Base-by-base conservation (phyloP, 257 asterid genomes). In the Paraleonurus japonicus region DNA sequence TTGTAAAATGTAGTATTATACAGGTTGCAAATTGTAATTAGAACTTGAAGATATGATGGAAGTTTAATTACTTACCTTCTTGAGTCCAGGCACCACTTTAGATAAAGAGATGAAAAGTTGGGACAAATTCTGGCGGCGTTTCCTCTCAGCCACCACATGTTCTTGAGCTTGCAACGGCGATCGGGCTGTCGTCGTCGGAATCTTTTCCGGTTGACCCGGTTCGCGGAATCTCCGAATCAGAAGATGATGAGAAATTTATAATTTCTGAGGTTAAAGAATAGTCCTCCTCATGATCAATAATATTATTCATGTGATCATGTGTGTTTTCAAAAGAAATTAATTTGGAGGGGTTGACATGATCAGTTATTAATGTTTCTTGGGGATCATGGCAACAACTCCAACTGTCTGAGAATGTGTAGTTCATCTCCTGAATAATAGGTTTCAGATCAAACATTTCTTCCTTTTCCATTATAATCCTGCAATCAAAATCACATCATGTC, bases 91-190 rank as follows among this genome's bases (percentile, higher is more conserved):
- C 13, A 86, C 84, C 23, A 83, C 47, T 75, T 86, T 88, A 1
- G 95, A 84, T 13, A 86, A 85, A 62, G 70, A 48, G 35, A 88
- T 73, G 85, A 88, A 88, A 45, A 86, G 89, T 17, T 83, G 84
- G 19, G 77, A 75, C 24, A 88, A n/a, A 58, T 75, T 85, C 73
- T 83, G 80, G 0, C 92, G 81, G 7, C 90, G 90, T 58, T 77
- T 88, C 78, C 95, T 86, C 80, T 88, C 92, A 1, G 90, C 81
- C 39, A 78, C 5, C 20, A 84, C 79, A 66, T 88, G 95, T n/a
- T 82, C 80, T 9, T 76, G 87, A 60, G 95, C 95, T 74, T 88
- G 90, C 65, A 27, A 27, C 1, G 82, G 75, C 32, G 66, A 81
- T 67, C 90, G 72, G 1, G 37, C n/a, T n/a, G n/a, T 61, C 5